Percentiles rank a stretch among this genome's conserved stretches.
Conservation (phyloP, 805 yeast species). For the Barnettozyma salicaria region DNA sequence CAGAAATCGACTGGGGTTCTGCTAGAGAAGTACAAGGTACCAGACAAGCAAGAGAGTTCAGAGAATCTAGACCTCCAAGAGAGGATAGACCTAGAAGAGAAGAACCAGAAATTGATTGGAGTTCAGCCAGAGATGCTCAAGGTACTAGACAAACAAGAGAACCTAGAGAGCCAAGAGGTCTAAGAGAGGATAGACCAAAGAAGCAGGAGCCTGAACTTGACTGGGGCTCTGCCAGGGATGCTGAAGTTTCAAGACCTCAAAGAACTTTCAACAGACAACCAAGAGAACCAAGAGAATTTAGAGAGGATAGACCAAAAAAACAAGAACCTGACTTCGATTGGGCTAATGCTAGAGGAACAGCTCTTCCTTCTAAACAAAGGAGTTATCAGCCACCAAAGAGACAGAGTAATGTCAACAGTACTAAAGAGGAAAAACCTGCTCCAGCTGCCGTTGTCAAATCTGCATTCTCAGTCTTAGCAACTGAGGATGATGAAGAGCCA, state of each 20-base stretch:
- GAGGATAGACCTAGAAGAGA: constrained; percentile 22
- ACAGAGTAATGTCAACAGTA: too few species aligned
- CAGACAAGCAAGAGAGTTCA: constrained; percentile 32
- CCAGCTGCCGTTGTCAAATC: constrained; percentile 36
- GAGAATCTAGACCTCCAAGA: constrained; percentile 20
- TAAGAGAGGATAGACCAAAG: constrained; percentile 30
- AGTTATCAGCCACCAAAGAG: background rate
- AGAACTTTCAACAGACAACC: too few species aligned
- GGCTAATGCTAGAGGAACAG: constrained; percentile 44
- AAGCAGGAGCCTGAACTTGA: constrained; percentile 54
- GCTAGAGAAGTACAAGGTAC: constrained; percentile 38
- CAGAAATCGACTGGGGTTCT: constrained; percentile 42
- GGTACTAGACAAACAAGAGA: constrained; percentile 29
- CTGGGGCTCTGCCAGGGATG: constrained; percentile 44
- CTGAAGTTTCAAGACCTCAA: constrained; percentile 21
- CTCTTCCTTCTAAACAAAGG: constrained; percentile 21
- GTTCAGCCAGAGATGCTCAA: constrained; percentile 43
- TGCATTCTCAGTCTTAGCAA: constrained; percentile 43
- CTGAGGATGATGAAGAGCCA: constrained; percentile 48
- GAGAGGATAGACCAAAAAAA: constrained; percentile 18
- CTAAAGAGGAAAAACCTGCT: constrained; percentile 8
- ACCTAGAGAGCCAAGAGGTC: constrained; percentile 20
- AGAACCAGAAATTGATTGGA: constrained; percentile 41
- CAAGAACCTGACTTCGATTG: constrained; percentile 39
- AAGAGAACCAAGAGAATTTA: constrained; percentile 31